Base-by-base conservation (phyloP, 192 early-diverging fungal genomes). In the Backusella tuberculispora region DNA sequence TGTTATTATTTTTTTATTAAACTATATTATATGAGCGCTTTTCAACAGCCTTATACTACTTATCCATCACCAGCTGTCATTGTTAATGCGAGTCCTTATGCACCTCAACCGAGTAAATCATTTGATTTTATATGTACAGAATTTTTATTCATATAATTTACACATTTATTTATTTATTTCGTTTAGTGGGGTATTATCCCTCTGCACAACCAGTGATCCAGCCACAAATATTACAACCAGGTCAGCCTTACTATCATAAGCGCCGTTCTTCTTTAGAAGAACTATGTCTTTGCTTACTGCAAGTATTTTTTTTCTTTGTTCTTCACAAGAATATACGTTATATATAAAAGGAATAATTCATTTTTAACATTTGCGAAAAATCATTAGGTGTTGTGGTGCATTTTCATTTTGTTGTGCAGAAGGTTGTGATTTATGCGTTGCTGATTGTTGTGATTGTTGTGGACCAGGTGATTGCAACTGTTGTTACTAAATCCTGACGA, bases 391-490 rank as follows among this genome's bases (percentile, higher is more conserved):
- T n/a, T 60, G 53, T 60, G 53, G 53, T 26, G 53, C 53, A 60
- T 60, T 60, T 60, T 26, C 53, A 14, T 60, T 60, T 26, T 60
- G 53, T 26, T 60, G 53, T 26, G 53, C 53, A 12, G 53, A 60
- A 60, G 26, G 53, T 12, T 60, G 53, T 26, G 53, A 60, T 60
- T 24, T 24, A 8, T 60, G 19, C 24, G 21, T 19, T 60, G 12
- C 26, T 6, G 50, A 53, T 53, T 53, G 50, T 53, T 53, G 19
- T 4, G 53, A 60, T 60, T 60, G 53, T 26, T 60, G 21, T 60
- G 53, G 53, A 60, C 53, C 53, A 60, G 53, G 53, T 60, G 53
- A 60, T 60, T 60, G 53, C 53, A 24, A 60, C 53, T 60, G 53
- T 12, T 60, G 53, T 60, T 60, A 60, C 53, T 60, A 60, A 60